These are phyloP conservation scores for Schoenoplectus tabernaemontani DNA, from an alignment of 202 grass and related monocot species.

Conservation along the genomic window DNA sequence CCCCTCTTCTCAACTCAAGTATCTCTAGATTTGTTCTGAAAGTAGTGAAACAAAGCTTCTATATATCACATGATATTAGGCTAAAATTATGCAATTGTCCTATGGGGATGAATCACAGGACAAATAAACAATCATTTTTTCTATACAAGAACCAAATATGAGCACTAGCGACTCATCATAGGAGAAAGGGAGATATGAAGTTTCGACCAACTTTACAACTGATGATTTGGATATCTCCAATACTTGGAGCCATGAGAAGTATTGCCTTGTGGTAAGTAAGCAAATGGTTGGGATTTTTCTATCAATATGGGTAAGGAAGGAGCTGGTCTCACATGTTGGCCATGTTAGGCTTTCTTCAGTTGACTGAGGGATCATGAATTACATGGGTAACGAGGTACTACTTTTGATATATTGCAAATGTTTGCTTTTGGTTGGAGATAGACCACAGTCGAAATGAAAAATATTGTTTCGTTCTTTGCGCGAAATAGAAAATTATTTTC, in stretches of 20 bases:
- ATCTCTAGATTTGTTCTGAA: constrained; percentile 30
- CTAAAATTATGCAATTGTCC: constrained; percentile 68
- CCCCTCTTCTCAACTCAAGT: constrained; percentile 26
- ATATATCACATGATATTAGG: constrained; percentile 35
- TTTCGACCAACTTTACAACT: constrained; percentile 8
- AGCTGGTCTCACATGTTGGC: constrained; percentile 50
- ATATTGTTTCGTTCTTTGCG: no score
- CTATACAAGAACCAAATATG: constrained; percentile 25
- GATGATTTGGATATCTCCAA: neutral
- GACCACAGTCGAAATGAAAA: no score
- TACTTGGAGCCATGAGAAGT: constrained; percentile 24
- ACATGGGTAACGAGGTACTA: constrained; percentile 70
- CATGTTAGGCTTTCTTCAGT: constrained; percentile 67
- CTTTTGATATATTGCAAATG: neutral
- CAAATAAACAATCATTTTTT: constrained; percentile 35
- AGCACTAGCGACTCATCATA: constrained; percentile 37
- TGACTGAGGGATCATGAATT: constrained; percentile 72
- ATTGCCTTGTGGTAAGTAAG: constrained; percentile 69
- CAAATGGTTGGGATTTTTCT: constrained; percentile 93
- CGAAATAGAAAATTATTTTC: no score
- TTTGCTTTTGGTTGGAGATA: no score
- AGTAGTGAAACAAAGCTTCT: constrained; percentile 30
- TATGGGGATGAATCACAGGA: neutral
- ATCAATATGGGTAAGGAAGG: constrained; percentile 58
- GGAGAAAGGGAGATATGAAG: constrained; percentile 38